Evolutionary conservation across 495 filamentous ascomycete species (phyloP).

Genomic region (Lophium mytilinum): DNA sequence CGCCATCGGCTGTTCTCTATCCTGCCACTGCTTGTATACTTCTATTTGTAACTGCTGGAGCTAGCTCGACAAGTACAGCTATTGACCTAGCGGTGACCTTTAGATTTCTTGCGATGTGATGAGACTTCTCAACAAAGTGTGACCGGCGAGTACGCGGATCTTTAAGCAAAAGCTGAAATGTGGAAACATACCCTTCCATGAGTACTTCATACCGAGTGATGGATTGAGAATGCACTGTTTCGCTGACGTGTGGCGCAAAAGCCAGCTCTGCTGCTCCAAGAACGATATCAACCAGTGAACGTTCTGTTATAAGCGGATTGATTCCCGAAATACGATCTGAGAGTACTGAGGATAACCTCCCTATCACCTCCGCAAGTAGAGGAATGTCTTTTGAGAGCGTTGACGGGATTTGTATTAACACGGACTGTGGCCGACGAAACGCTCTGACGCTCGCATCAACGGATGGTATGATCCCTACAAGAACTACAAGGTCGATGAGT

Average conservation of each 20-base stretch:
- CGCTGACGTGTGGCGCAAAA: slow-evolving; percentile 10
- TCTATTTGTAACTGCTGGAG: no score
- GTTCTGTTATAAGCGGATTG: slow-evolving; percentile 17
- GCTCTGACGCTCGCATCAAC: slow-evolving; percentile 14
- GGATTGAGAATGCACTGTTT: not conserved
- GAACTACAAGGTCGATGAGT: slow-evolving; percentile 19
- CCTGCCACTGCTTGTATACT: no score
- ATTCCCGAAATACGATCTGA: slow-evolving; percentile 9
- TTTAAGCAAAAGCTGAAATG: slow-evolving; percentile 18
- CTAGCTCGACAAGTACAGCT: no score
- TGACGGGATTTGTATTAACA: slow-evolving; percentile 1
- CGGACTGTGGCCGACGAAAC: slow-evolving; percentile 17
- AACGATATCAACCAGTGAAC: slow-evolving; percentile 39
- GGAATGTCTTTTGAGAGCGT: not conserved
- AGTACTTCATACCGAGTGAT: not conserved
- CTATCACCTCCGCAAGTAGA: slow-evolving; percentile 2
- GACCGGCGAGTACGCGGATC: slow-evolving; percentile 38
- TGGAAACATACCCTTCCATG: not conserved
- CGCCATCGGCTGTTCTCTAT: no score
- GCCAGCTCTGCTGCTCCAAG: slow-evolving; percentile 21
- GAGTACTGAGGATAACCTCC: slow-evolving; percentile 5
- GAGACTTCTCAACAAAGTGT: slow-evolving; percentile 42
- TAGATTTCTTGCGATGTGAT: slow-evolving; percentile 19
- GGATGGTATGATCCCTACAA: slow-evolving; percentile 17
- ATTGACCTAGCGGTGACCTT: no score